Conservation (phyloP, 1,284 basidiomycete genomes). For the Wolfiporia cocos region DNA sequence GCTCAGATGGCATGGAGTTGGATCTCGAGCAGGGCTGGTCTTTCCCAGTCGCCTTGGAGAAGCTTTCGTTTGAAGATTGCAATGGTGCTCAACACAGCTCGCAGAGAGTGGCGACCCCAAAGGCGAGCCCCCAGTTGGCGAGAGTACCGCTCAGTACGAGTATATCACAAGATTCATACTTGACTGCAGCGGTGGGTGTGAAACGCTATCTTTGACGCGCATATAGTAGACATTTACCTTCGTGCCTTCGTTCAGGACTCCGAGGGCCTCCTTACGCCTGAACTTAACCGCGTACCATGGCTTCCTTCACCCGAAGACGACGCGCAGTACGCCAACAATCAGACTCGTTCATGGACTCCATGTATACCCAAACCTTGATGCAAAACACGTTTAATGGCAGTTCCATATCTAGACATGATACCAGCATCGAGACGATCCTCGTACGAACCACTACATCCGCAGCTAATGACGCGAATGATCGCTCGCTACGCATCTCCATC, state of each 20-base stretch:
- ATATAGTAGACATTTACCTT: neutral
- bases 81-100: neutral
- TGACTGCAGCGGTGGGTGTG: constrained; percentile 13
- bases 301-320: neutral
- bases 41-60: constrained; percentile 1
- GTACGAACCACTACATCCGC: constrained; percentile 3
- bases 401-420: constrained; percentile 2
- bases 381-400: no score
- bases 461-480: neutral
- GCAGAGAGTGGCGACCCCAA: neutral
- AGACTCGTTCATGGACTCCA: no score
- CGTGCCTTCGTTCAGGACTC: constrained; percentile 1
- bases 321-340: no score
- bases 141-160: constrained; percentile 8
- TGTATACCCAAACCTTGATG: no score
- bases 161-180: constrained; percentile 10
- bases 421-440: constrained; percentile 2
- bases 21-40: constrained; percentile 1
- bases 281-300: constrained; percentile 3
- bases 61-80: constrained; percentile 2
- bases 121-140: constrained; percentile 2
- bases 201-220: no score
- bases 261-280: constrained; percentile 6
- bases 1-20: neutral
- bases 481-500: neutral